These are phyloP conservation scores for Paecilomyces formosus DNA, from an alignment of 2,329 filamentous ascomycete species.

Conservation along the genomic window DNA sequence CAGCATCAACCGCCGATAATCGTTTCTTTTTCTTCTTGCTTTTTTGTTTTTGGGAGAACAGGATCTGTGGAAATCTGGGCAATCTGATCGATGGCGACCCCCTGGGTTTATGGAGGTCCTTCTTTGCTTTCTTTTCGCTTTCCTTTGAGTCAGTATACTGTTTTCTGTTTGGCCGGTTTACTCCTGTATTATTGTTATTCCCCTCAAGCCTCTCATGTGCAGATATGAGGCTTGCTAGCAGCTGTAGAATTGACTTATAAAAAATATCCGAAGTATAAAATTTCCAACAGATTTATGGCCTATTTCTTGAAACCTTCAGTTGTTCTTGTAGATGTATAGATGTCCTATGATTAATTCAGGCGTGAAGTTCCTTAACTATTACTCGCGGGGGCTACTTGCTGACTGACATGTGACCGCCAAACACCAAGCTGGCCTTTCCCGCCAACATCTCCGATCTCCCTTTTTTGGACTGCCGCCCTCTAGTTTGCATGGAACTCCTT, in stretches of 20 bases:
- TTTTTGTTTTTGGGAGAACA: conserved; percentile 1
- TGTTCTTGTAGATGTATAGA: neutral
- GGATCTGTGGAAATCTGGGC: conserved; percentile 4
- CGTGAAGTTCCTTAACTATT: neutral
- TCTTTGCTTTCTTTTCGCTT: conserved; percentile 3
- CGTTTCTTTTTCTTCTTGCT: conserved; percentile 6
- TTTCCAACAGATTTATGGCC: neutral
- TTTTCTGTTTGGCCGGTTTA: conserved; percentile 1
- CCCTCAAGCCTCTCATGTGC: neutral
- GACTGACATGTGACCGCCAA: conserved; percentile 14
- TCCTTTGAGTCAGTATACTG: neutral
- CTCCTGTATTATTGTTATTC: neutral
- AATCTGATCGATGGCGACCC: neutral
- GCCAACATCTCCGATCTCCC: neutral
- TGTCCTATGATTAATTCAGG: neutral
- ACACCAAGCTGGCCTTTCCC: conserved; percentile 22
- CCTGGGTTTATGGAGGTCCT: conserved; percentile 5
- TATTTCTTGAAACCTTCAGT: neutral
- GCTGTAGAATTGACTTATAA: neutral
- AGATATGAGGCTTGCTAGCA: neutral
- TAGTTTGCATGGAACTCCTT: neutral
- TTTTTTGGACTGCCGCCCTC: neutral
- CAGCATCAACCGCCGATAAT: neutral
- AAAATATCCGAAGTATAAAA: neutral
- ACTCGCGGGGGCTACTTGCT: neutral